These are phyloP conservation scores for Botrytis sinoallii DNA, from an alignment of 2,329 filamentous ascomycete genomes.

Conservation along the genomic window DNA sequence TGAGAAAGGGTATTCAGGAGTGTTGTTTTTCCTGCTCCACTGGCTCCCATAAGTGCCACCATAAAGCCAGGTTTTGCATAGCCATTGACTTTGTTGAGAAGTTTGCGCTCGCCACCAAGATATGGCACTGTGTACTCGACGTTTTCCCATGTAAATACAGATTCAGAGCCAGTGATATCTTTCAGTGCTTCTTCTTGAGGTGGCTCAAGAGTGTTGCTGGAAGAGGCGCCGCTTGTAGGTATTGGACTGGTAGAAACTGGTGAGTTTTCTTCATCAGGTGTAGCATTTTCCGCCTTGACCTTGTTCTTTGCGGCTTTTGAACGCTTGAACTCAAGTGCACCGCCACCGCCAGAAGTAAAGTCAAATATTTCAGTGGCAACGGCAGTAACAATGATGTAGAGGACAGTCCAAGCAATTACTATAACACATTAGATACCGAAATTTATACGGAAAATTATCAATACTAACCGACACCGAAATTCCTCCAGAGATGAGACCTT, in stretches of 20 bases:
- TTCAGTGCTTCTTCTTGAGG: conserved; percentile 43
- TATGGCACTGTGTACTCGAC: conserved; percentile 72
- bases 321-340: conserved; percentile 69
- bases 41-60: conserved; percentile 78
- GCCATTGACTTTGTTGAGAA: conserved; percentile 68
- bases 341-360: conserved; percentile 61
- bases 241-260: neutral
- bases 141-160: conserved; percentile 69
- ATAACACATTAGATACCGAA: neutral
- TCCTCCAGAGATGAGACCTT: conserved; percentile 59
- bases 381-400: conserved; percentile 71
- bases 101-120: conserved; percentile 55
- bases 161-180: conserved; percentile 54
- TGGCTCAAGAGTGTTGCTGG: conserved; percentile 25
- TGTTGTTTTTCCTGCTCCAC: conserved; percentile 80
- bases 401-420: conserved; percentile 68
- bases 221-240: conserved; percentile 33
- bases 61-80: conserved; percentile 76
- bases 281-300: conserved; percentile 43
- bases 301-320: conserved; percentile 57
- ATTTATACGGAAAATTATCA: neutral
- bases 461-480: conserved; percentile 52
- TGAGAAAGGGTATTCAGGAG: conserved; percentile 74
- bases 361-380: conserved; percentile 66
- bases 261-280: conserved; percentile 53